phyloP scores from a whole-genome alignment of 345 rosid genomes.

The Linum lewisii region DNA sequence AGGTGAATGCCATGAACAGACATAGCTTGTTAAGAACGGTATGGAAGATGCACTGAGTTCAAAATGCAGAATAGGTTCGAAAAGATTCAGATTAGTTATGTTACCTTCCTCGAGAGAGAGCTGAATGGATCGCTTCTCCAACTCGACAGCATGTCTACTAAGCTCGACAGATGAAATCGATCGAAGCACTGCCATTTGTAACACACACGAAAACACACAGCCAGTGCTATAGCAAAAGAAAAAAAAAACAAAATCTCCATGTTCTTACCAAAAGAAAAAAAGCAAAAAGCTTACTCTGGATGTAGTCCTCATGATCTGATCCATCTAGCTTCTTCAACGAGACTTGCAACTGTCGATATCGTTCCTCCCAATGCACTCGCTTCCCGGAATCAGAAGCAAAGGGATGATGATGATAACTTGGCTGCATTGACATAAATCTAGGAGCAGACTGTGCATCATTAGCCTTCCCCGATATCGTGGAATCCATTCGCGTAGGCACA shows the following conservation, averaged over 20 bases:
- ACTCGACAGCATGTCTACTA: conserved; percentile 74
- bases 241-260: background rate
- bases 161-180: conserved; percentile 71
- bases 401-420: conserved; percentile 20
- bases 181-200: conserved; percentile 44
- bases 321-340: conserved; percentile 45
- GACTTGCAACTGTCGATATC: conserved; percentile 52
- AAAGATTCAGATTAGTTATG: background rate
- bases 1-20: too few relatives aligned
- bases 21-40: too few relatives aligned
- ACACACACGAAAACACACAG: conserved; percentile 9
- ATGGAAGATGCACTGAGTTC: too few relatives aligned
- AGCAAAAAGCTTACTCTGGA: conserved; percentile 41
- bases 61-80: background rate
- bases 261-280: background rate
- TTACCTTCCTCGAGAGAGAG: conserved; percentile 95
- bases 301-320: conserved; percentile 50
- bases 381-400: conserved; percentile 16
- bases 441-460: conserved; percentile 29
- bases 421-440: conserved; percentile 29
- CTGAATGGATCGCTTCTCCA: conserved; percentile 92
- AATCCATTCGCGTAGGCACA: conserved; percentile 27
- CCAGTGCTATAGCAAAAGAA: conserved; percentile 13
- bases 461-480: conserved; percentile 30
- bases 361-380: conserved; percentile 59